These are phyloP conservation scores for Fusarium continuum DNA, from an alignment of 2,329 filamentous ascomycete genomes.

Conservation along the genomic window DNA sequence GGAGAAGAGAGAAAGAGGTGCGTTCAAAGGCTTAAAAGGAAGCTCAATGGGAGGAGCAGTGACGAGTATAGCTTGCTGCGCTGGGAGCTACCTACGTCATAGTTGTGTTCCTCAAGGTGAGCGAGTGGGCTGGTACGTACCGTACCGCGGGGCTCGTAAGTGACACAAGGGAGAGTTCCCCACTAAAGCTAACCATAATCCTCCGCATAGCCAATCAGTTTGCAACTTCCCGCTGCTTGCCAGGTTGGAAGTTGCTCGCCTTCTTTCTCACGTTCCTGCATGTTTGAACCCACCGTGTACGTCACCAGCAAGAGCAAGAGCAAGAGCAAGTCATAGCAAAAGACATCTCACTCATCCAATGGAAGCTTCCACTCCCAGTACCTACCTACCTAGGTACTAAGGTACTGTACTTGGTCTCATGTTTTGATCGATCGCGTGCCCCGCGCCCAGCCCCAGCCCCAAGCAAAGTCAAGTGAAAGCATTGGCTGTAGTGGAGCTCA, in stretches of 20 bases:
- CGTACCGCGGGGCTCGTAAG: constrained; percentile 24
- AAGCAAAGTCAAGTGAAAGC: not conserved
- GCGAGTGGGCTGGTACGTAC: constrained; percentile 24
- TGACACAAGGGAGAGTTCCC: not conserved
- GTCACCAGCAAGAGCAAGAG: constrained; percentile 33
- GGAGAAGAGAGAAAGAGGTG: constrained; percentile 7
- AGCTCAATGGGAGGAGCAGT: constrained; percentile 32
- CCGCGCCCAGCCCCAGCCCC: constrained; percentile 7
- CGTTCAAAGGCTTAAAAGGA: constrained; percentile 38
- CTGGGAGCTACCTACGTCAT: constrained; percentile 42
- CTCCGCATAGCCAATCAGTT: constrained; percentile 9
- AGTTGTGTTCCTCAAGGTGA: constrained; percentile 19
- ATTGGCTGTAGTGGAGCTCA: constrained; percentile 21
- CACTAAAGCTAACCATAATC: constrained; percentile 5
- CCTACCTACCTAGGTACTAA: too few species aligned
- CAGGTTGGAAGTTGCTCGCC: constrained; percentile 27
- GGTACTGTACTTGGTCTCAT: too few species aligned
- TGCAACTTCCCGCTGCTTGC: constrained; percentile 7
- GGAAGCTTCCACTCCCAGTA: too few species aligned
- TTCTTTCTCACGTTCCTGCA: constrained; percentile 39
- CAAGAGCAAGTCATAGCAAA: not conserved
- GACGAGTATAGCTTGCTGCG: constrained; percentile 37
- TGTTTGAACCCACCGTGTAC: constrained; percentile 37
- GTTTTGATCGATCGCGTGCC: constrained; percentile 34
- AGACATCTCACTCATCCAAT: constrained; percentile 10